Evolutionary conservation across 2,329 filamentous ascomycete species (phyloP).

Genomic region (Exophiala bonariae): DNA sequence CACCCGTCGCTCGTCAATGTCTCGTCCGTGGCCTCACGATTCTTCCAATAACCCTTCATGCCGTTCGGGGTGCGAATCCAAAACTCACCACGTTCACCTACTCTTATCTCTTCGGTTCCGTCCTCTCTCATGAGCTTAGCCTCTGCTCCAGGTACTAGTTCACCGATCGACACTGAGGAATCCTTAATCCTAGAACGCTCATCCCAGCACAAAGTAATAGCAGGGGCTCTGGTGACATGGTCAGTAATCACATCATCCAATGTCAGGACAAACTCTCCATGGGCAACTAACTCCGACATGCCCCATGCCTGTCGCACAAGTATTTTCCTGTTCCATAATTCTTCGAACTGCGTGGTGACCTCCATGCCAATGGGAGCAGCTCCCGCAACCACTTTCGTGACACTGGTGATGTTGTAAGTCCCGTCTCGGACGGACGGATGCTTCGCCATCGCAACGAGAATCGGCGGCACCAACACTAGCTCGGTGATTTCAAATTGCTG

Average conservation of each 20-base stretch:
- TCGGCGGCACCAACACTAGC: slow-evolving; percentile 49
- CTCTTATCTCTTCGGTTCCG: slow-evolving; percentile 67
- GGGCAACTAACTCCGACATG: slow-evolving; percentile 51
- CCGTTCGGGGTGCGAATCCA: slow-evolving; percentile 79
- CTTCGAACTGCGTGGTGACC: slow-evolving; percentile 42
- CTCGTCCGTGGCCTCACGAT: slow-evolving; percentile 79
- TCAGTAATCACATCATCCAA: too few relatives aligned
- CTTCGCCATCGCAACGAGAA: slow-evolving; percentile 36
- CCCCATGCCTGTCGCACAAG: slow-evolving; percentile 53
- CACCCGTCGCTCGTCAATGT: slow-evolving; percentile 80
- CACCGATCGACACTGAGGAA: slow-evolving; percentile 68
- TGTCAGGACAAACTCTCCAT: too few relatives aligned
- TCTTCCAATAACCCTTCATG: slow-evolving; percentile 75
- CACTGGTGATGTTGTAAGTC: slow-evolving; percentile 43
- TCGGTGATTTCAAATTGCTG: slow-evolving; percentile 48
- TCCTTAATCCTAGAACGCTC: slow-evolving; percentile 49
- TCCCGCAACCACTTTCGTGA: slow-evolving; percentile 48
- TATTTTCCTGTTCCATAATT: slow-evolving; percentile 41
- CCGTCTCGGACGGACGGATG: slow-evolving; percentile 55
- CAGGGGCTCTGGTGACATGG: slow-evolving; percentile 8
- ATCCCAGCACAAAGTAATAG: slow-evolving; percentile 64
- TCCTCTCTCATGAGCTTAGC: slow-evolving; percentile 68
- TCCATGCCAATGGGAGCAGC: slow-evolving; percentile 50
- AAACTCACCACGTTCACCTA: slow-evolving; percentile 81
- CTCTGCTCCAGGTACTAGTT: slow-evolving; percentile 63